Evolutionary conservation across 1,284 basidiomycete genomes (phyloP).

Genomic region (Ceratobasidium sp.): DNA sequence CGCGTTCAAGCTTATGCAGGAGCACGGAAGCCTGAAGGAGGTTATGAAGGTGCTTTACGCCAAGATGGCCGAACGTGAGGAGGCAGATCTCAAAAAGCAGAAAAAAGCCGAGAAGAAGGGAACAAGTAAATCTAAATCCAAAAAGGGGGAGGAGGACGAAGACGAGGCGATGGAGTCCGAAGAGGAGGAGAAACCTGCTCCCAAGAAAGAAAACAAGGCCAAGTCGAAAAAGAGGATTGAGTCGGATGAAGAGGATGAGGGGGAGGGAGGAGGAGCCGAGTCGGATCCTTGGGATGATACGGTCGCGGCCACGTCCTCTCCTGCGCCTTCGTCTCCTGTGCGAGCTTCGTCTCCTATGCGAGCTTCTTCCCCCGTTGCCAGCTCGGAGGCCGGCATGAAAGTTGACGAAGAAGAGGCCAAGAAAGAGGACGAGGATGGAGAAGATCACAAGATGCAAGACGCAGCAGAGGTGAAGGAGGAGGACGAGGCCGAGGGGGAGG

Average conservation of each 20-base stretch:
- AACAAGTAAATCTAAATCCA: constrained; percentile 37
- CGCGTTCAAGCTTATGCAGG: constrained; percentile 90
- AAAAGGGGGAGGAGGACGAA: constrained; percentile 44
- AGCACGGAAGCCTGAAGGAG: constrained; percentile 79
- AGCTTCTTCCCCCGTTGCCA: constrained; percentile 13
- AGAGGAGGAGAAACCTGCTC: constrained; percentile 38
- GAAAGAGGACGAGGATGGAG: constrained; percentile 71
- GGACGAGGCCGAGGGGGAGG: constrained; percentile 48
- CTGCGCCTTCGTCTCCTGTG: constrained; percentile 12
- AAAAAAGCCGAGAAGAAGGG: constrained; percentile 47
- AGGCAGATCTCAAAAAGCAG: constrained; percentile 46
- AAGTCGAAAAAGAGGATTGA: constrained; percentile 33
- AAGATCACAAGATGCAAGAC: constrained; percentile 54
- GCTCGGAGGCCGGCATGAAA: constrained; percentile 30
- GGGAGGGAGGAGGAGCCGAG: constrained; percentile 45
- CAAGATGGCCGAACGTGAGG: constrained; percentile 63
- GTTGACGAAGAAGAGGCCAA: constrained; percentile 48
- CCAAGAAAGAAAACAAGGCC: constrained; percentile 41
- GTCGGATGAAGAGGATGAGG: constrained; percentile 36
- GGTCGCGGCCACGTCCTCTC: not conserved
- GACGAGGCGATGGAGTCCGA: constrained; percentile 35
- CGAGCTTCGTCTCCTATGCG: constrained; percentile 15
- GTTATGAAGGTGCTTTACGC: constrained; percentile 85
- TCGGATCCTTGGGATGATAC: constrained; percentile 37
- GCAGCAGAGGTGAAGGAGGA: constrained; percentile 61